These are phyloP conservation scores for Amphirosellinia nigrospora DNA, from an alignment of 495 filamentous ascomycete genomes.

Conservation along the genomic window DNA sequence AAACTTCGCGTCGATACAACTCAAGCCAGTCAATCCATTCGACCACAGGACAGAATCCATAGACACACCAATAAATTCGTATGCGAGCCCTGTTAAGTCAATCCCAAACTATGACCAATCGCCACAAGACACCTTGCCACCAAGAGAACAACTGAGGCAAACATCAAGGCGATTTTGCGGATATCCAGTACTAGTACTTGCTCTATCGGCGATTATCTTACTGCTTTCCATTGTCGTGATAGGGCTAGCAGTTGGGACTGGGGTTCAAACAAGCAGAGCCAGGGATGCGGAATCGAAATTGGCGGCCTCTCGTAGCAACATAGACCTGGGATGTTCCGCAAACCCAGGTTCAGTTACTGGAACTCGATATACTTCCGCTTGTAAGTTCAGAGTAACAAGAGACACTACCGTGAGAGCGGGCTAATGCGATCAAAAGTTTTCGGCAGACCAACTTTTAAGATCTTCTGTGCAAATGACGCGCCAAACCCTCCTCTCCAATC, in stretches of 20 bases:
- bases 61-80: slow-evolving; percentile 8
- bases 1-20: slow-evolving; percentile 8
- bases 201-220: slow-evolving; percentile 49
- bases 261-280: slow-evolving; percentile 47
- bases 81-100: neutral
- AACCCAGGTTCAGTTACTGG: slow-evolving; percentile 38
- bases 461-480: slow-evolving; percentile 50
- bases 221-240: slow-evolving; percentile 50
- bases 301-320: slow-evolving; percentile 29
- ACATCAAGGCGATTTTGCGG: slow-evolving; percentile 38
- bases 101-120: slow-evolving; percentile 2
- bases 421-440: slow-evolving; percentile 39
- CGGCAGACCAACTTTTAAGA: slow-evolving; percentile 39
- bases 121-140: slow-evolving; percentile 19
- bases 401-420: neutral
- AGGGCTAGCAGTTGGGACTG: slow-evolving; percentile 51
- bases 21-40: neutral
- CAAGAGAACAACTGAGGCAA: slow-evolving; percentile 27
- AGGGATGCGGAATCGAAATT: slow-evolving; percentile 43
- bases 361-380: slow-evolving; percentile 35
- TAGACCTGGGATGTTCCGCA: slow-evolving; percentile 47
- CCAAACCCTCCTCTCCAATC: slow-evolving; percentile 38
- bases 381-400: slow-evolving; percentile 31
- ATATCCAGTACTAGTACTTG: slow-evolving; percentile 46
- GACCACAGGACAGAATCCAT: neutral